Percentiles rank a stretch among this genome's conserved stretches.
phyloP scores from a whole-genome alignment of 768 basidiomycete genomes.

The Krasilnikovozyma curviuscula region DNA sequence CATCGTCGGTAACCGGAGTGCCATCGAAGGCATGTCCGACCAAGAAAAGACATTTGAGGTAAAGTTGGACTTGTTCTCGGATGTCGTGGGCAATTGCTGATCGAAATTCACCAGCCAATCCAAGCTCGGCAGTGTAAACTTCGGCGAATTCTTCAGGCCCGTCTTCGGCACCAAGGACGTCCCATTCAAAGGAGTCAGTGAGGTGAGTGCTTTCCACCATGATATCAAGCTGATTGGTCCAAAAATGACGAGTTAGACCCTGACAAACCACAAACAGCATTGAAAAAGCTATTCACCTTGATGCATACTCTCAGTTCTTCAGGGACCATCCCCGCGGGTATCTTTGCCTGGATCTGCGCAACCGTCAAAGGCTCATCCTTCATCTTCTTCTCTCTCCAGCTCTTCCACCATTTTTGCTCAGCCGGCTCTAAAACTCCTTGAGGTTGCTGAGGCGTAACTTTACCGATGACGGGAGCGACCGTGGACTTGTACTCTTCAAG shows the following conservation, averaged over 20 bases:
- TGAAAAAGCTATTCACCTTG: slow-evolving; percentile 40
- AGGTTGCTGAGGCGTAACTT: too few relatives aligned
- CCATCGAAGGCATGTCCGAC: slow-evolving; percentile 74
- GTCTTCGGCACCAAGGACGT: slow-evolving; percentile 55
- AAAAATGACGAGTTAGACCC: neutral
- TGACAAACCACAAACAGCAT: neutral
- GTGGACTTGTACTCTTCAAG: slow-evolving; percentile 56
- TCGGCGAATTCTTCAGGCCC: slow-evolving; percentile 87
- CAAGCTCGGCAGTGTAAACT: slow-evolving; percentile 65
- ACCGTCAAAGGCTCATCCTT: neutral
- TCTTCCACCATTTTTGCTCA: neutral
- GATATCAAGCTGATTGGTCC: slow-evolving; percentile 57
- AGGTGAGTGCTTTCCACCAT: slow-evolving; percentile 81
- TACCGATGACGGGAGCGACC: slow-evolving; percentile 4
- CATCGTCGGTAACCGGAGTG: slow-evolving; percentile 61
- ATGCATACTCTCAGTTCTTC: slow-evolving; percentile 85
- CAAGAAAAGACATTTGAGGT: slow-evolving; percentile 77
- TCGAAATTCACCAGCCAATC: slow-evolving; percentile 82
- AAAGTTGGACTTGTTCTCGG: slow-evolving; percentile 79
- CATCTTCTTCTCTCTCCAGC: neutral
- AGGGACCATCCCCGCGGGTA: too few relatives aligned
- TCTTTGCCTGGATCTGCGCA: too few relatives aligned
- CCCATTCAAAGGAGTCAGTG: slow-evolving; percentile 97
- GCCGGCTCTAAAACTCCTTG: neutral
- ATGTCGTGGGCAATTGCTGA: slow-evolving; percentile 90